Conservation (phyloP, 2,329 filamentous ascomycete species). For the Stemphylium vesicarium region DNA sequence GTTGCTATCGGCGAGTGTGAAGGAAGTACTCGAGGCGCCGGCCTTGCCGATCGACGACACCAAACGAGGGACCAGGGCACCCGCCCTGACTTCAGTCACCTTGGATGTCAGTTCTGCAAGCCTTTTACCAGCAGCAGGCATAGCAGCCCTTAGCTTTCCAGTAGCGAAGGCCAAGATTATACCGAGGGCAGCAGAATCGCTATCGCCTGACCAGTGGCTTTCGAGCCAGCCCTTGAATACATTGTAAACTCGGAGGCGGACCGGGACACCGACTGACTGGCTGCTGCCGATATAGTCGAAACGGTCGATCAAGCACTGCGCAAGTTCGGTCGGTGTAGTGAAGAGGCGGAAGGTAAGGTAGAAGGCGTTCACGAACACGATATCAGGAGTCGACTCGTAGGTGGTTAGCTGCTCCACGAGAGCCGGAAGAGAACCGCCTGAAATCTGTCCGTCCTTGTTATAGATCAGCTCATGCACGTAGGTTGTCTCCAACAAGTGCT, state of each 20-base stretch:
- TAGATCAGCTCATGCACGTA: conserved; percentile 89
- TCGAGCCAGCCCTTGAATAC: conserved; percentile 97
- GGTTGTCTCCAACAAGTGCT: conserved; percentile 85
- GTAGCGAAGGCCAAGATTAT: conserved; percentile 82
- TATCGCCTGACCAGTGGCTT: conserved; percentile 87
- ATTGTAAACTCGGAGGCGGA: conserved; percentile 91
- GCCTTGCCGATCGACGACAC: conserved; percentile 89
- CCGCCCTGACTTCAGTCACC: conserved; percentile 71
- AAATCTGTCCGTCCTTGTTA: conserved; percentile 95
- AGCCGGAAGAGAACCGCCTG: conserved; percentile 86
- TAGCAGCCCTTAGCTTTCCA: conserved; percentile 68
- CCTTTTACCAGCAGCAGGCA: conserved; percentile 81
- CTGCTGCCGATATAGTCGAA: conserved; percentile 91
- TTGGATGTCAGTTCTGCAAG: conserved; percentile 80
- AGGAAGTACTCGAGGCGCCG: conserved; percentile 74
- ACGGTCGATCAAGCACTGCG: conserved; percentile 82
- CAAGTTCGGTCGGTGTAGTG: conserved; percentile 78
- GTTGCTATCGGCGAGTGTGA: conserved; percentile 73
- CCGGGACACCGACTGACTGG: conserved; percentile 75
- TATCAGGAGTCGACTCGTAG: conserved; percentile 89
- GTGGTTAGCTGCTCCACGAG: conserved; percentile 94
- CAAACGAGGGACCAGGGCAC: conserved; percentile 79
- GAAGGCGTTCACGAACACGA: conserved; percentile 90
- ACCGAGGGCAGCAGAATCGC: conserved; percentile 76
- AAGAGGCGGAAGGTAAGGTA: conserved; percentile 97